Conservation (phyloP, 345 rosid genomes). For the Populus tremula region DNA sequence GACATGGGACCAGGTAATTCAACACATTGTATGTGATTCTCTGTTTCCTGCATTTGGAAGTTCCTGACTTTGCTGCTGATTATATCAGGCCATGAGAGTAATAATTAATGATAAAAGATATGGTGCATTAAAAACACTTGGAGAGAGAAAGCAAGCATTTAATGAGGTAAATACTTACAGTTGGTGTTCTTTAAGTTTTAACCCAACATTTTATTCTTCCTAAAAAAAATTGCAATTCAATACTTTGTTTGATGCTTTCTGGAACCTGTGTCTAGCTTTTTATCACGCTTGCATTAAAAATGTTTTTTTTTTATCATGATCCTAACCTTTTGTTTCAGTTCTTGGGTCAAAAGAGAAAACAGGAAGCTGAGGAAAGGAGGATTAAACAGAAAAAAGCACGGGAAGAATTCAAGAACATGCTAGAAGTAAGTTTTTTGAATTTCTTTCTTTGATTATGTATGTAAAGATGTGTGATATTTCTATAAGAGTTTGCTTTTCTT, state of each 20-base stretch:
- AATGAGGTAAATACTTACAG: conserved; percentile 55
- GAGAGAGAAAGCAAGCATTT: conserved; percentile 93
- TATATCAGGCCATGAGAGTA: conserved; percentile 74
- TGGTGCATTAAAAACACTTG: conserved; percentile 86
- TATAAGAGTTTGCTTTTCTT: neutral
- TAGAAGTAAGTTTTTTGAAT: conserved; percentile 56
- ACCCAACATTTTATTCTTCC: neutral
- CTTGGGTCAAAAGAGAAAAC: conserved; percentile 68
- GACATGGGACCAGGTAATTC: conserved; percentile 95
- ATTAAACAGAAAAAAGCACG: conserved; percentile 63
- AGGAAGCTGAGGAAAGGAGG: conserved; percentile 79
- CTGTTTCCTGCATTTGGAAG: conserved; percentile 9
- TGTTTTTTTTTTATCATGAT: conserved; percentile 10
- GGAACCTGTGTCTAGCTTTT: conserved; percentile 11
- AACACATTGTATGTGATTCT: conserved; percentile 7
- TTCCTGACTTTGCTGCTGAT: conserved; percentile 25
- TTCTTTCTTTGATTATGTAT: conserved; percentile 1
- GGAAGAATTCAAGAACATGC: conserved; percentile 78
- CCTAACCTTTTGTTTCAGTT: conserved; percentile 44
- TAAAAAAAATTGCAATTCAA: conserved; percentile 8
- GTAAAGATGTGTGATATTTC: neutral
- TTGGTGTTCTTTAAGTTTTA: conserved; percentile 3
- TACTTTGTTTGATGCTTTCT: conserved; percentile 16
- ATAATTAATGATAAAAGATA: conserved; percentile 89
- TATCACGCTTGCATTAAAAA: neutral